These are phyloP conservation scores for Purpureocillium lavendulum DNA, from an alignment of 2,329 filamentous ascomycete species.

Conservation along the genomic window DNA sequence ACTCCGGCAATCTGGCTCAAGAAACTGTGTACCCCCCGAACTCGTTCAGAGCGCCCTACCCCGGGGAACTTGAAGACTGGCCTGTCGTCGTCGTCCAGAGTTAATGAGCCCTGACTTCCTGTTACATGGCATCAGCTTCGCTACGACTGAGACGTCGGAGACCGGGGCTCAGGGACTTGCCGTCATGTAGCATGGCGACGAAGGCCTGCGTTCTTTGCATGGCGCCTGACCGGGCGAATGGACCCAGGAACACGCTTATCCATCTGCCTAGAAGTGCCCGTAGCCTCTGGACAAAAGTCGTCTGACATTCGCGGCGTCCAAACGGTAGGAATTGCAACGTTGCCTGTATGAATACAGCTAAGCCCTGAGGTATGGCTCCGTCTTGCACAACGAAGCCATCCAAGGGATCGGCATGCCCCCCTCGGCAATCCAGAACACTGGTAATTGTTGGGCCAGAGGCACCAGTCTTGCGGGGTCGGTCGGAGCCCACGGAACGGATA, in stretches of 20 bases:
- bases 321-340: constrained; percentile 45
- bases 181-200: constrained; percentile 60
- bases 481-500: constrained; percentile 47
- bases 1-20: constrained; percentile 45
- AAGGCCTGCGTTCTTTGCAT: constrained; percentile 55
- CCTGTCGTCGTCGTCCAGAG: constrained; percentile 52
- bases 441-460: constrained; percentile 56
- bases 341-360: constrained; percentile 46
- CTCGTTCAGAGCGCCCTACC: constrained; percentile 46
- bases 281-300: no score
- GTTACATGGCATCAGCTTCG: no score
- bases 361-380: constrained; percentile 49
- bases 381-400: constrained; percentile 59
- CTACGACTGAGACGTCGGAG: no score
- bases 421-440: constrained; percentile 51
- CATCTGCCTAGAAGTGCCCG: no score
- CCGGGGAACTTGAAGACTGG: constrained; percentile 52
- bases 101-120: constrained; percentile 51
- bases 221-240: constrained; percentile 48
- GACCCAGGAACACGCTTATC: constrained; percentile 45
- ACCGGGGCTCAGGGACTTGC: no score
- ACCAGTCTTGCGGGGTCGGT: constrained; percentile 38
- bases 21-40: constrained; percentile 41
- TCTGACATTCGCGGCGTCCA: background rate
- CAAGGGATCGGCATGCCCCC: constrained; percentile 38